Conservation (phyloP, 140 eudicot genomes). For the Anethum foeniculum region DNA sequence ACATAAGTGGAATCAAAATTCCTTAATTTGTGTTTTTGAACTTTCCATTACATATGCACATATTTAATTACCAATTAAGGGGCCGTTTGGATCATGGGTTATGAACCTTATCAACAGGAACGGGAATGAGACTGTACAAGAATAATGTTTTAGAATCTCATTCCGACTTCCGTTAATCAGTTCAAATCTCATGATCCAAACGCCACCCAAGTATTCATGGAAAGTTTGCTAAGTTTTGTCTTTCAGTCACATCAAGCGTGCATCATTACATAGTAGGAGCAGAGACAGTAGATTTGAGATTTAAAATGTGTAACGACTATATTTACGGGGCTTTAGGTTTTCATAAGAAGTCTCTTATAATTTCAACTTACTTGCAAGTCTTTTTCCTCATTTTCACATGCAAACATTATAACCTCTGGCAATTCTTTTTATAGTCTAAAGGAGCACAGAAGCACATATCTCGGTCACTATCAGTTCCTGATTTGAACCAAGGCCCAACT, state of each 20-base stretch:
- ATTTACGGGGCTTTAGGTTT: background rate
- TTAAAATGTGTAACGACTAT: background rate
- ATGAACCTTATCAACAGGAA: no score
- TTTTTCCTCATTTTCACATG: background rate
- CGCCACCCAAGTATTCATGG: background rate
- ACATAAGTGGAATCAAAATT: background rate
- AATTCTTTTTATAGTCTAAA: constrained; percentile 38
- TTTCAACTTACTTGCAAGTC: background rate
- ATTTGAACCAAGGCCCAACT: constrained; percentile 34
- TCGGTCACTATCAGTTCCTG: constrained; percentile 71
- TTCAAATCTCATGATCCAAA: no score
- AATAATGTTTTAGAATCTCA: no score
- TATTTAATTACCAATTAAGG: no score
- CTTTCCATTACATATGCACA: no score
- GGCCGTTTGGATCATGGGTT: no score
- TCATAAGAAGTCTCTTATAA: background rate
- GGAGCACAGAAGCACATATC: constrained; percentile 39
- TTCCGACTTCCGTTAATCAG: no score
- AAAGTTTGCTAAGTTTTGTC: background rate
- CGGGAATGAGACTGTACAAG: no score
- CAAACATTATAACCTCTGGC: constrained; percentile 5
- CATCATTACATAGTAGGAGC: background rate
- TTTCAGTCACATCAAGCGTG: background rate
- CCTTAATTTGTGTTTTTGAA: background rate
- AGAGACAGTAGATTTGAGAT: background rate